Evolutionary conservation across 495 filamentous ascomycete species (phyloP), one percentile per base, ranked within the genome.

Genomic region (Penicillium salamii): DNA sequence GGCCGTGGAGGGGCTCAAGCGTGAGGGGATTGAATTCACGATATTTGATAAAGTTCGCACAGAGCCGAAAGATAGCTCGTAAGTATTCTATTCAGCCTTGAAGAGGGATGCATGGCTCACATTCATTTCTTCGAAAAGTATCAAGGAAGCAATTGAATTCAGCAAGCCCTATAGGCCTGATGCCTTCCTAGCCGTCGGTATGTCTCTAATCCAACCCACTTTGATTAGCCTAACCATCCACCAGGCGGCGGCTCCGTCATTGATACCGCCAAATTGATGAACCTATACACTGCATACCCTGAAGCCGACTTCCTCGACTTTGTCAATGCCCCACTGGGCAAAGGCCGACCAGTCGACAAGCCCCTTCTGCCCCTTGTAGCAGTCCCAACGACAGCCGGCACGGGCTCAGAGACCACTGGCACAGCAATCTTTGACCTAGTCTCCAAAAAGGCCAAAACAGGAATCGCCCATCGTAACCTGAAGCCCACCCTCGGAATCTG

Each of bases 191-290:
- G 93, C 93, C 17, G 92, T 98, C 9, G 93, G 93, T 57, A 84
- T 23, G 69, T 65, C 46, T 18, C 9, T 6, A 0, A 14, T 12
- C 19, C 21, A 0, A 21, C 5, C 14, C 14, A 39, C 17, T 3
- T 0, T 3, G 9, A 23, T 3, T 11, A 18, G 24, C 17, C 41
- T 18, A 54, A 53, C 37, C 20, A 36, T 23, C 17, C 23, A 47
- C 20, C 15, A 76, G 73, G 74, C 38, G 74, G 87, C 43, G 87
- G 87, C 17, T 88, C 84, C 17, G 88, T 97, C 31, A 98, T 98
- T 57, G 93, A 98, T 71, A 98, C 93, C 1, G 91, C 93, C 28
- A 98, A 98, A 71, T 78, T 97, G 19, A 96, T 97, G 90, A 98
- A 98, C 65, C 81, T 98, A 1, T 97, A 97, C 70, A 87, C 83